Evolutionary conservation across 1,139 yeast species (phyloP), one percentile per base, ranked within the genome.

Genomic region (Eremothecium coryli): DNA sequence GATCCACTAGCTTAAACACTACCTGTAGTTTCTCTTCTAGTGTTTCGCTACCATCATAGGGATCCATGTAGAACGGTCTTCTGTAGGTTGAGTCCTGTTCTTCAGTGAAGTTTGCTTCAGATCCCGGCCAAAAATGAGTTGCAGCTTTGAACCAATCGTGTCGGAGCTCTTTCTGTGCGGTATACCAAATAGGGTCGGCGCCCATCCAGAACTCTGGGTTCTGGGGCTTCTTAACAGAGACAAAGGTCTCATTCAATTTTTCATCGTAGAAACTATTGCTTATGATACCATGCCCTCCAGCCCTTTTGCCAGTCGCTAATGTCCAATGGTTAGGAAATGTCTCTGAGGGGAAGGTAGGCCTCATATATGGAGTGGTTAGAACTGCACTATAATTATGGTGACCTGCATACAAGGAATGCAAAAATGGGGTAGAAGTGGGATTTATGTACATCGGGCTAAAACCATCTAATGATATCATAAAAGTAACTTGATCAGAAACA

Each of bases 121-220:
- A 76, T 1, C 95, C 95, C 0, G 96, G 95, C 94, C 94, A 86
- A 95, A 86, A 85, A 55, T 86, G 95, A n/a, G 84, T 78, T 0
- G 93, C 94, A 2, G 81, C 64, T 10, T 64, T 64, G 4, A 82
- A 70, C 9, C 26, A 27, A 7, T 38, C 27, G 5, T 31, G 9
- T 10, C 28, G 18, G 18, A 48, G 78, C 41, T 80, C 82, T n/a
- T 56, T 56, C 17, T 64, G 64, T 0, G 93, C 86, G 0, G 94
- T 82, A 29, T 67, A 62, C 96, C 96, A 86, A 18, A 86, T 56
- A 0, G 96, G 93, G 52, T 82, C 93, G 20, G 95, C 94, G 7
- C 93, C 90, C 26, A 42, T 40, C 31, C 38, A 35, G 46, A 49
- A 49, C 20, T 66, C 71, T 1, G 77, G 75, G 32, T 72, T 60